Conservation (phyloP, 495 filamentous ascomycete species). For the Daldinia bambusicola region DNA sequence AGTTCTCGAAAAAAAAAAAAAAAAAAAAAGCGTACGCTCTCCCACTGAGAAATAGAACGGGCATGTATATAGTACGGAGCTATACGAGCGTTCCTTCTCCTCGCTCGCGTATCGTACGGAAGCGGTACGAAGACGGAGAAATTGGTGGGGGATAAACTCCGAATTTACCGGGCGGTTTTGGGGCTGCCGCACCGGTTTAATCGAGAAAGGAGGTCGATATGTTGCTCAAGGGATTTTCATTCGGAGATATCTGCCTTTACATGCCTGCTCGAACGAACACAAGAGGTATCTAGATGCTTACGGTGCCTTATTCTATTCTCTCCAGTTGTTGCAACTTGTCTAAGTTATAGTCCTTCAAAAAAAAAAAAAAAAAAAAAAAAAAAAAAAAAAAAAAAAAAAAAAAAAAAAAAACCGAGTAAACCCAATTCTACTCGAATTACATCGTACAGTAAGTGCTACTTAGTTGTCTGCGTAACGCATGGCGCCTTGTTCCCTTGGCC, state of each 20-base stretch:
- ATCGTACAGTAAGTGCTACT: not conserved
- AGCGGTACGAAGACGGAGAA: conserved; percentile 4
- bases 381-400: too few relatives aligned
- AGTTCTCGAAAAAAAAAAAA: too few relatives aligned
- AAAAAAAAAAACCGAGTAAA: too few relatives aligned
- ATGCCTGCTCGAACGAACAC: too few relatives aligned
- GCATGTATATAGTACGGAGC: not conserved
- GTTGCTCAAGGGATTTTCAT: not conserved
- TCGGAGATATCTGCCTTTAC: not conserved
- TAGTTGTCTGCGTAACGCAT: not conserved
- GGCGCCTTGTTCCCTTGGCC: conserved; percentile 34
- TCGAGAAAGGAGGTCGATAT: not conserved
- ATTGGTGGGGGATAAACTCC: not conserved
- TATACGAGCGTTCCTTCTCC: not conserved
- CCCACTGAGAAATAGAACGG: not conserved
- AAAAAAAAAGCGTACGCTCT: too few relatives aligned
- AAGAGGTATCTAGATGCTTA: too few relatives aligned
- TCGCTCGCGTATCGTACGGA: conserved; percentile 1
- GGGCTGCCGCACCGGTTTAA: not conserved
- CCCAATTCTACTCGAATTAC: too few relatives aligned
- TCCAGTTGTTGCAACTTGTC: too few relatives aligned
- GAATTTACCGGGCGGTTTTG: conserved; percentile 3
- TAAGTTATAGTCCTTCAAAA: too few relatives aligned
- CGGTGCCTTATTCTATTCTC: too few relatives aligned
- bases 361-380: too few relatives aligned